These are phyloP conservation scores for Porphyra umbilicalis DNA, from an alignment of 31 red algal genomes.

Conservation along the genomic window DNA sequence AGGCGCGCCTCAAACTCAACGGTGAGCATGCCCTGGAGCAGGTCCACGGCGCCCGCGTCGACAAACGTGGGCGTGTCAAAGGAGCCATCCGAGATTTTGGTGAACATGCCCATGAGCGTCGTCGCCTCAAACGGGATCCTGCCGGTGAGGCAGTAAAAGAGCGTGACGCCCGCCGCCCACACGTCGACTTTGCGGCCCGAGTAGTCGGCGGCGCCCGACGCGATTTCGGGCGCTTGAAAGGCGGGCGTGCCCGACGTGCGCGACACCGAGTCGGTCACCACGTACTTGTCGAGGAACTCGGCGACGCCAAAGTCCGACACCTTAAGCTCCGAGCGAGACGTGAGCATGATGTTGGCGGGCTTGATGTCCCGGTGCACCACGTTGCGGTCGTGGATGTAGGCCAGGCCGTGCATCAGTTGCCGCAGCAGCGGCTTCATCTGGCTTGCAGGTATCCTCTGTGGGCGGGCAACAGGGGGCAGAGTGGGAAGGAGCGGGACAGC, in stretches of 20 bases:
- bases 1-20: slow-evolving; percentile 46
- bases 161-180: slow-evolving; percentile 95
- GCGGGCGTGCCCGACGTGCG: slow-evolving; percentile 90
- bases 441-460: slow-evolving; percentile 11
- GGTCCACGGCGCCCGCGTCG: slow-evolving; percentile 20
- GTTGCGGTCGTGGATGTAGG: slow-evolving; percentile 81
- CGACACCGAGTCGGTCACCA: slow-evolving; percentile 57
- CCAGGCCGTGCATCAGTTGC: slow-evolving; percentile 67
- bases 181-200: slow-evolving; percentile 91
- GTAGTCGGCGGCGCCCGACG: slow-evolving; percentile 66
- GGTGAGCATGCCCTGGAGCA: slow-evolving; percentile 50
- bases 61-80: slow-evolving; percentile 37
- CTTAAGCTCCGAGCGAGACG: slow-evolving; percentile 58
- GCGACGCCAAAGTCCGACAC: slow-evolving; percentile 96
- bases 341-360: slow-evolving; percentile 92
- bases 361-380: slow-evolving; percentile 98
- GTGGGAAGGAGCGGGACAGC: too few relatives aligned
- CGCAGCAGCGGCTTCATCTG: slow-evolving; percentile 18
- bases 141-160: slow-evolving; percentile 76
- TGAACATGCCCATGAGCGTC: slow-evolving; percentile 74
- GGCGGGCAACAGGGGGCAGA: background rate
- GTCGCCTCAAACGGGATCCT: slow-evolving; percentile 80
- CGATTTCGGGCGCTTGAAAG: slow-evolving; percentile 98
- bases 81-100: slow-evolving; percentile 54
- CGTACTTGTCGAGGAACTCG: slow-evolving; percentile 90